Conservation (phyloP, 106 monocot genomes). For the Acorus calamus region DNA sequence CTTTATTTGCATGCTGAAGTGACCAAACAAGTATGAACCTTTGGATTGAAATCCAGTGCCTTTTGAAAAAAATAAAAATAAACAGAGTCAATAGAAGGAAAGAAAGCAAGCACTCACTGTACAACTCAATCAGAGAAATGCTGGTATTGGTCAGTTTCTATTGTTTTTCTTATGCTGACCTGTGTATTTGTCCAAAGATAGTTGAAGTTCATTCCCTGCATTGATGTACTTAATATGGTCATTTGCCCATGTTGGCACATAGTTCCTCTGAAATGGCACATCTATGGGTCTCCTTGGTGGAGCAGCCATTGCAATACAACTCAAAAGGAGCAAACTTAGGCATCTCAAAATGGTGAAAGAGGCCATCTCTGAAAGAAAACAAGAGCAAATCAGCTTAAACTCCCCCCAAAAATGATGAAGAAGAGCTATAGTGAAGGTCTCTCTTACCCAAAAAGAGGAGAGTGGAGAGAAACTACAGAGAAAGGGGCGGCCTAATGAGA, state of each 20-base stretch:
- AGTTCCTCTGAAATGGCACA: conserved; percentile 16
- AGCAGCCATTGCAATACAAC: conserved; percentile 1
- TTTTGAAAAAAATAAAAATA: neutral
- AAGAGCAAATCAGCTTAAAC: no score
- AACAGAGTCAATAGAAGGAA: neutral
- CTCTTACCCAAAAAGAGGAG: no score
- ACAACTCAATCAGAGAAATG: neutral
- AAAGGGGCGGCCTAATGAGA: no score
- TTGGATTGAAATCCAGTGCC: conserved; percentile 38
- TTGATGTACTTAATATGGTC: conserved; percentile 26
- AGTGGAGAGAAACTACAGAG: no score
- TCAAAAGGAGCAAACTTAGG: no score
- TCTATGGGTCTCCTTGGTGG: conserved; percentile 16
- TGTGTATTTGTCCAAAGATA: conserved; percentile 17
- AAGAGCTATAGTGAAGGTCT: no score
- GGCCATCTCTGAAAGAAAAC: no score
- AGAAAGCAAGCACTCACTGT: neutral
- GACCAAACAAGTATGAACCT: conserved; percentile 34
- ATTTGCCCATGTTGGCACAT: conserved; percentile 16
- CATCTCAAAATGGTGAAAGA: no score
- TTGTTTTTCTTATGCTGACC: conserved; percentile 5
- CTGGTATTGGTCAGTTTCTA: neutral
- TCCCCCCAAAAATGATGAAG: no score
- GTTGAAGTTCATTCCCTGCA: conserved; percentile 15
- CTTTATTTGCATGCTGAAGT: conserved; percentile 46